phyloP scores from a whole-genome alignment of 352 stramenopile species.

The Phytopythium ostracodes region DNA sequence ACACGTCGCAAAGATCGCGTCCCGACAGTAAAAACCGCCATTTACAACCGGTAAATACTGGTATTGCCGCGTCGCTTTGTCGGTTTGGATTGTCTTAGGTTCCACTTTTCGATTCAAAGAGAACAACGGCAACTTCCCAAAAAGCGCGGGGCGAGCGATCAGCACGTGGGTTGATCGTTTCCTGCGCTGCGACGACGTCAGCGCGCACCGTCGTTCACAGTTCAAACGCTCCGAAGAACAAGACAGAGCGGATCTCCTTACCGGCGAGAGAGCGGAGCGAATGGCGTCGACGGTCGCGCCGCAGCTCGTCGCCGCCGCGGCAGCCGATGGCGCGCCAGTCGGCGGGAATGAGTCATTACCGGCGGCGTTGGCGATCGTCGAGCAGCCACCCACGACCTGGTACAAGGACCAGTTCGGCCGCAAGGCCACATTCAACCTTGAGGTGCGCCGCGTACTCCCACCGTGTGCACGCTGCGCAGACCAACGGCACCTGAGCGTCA shows the following conservation, averaged over 20 bases:
- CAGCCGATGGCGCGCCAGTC: background rate
- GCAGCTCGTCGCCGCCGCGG: background rate
- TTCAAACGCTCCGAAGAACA: background rate
- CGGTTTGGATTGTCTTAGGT: background rate
- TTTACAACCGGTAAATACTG: no score
- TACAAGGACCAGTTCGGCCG: slow-evolving; percentile 81
- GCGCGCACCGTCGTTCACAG: background rate
- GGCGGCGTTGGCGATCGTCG: slow-evolving; percentile 37
- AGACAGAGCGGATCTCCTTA: background rate
- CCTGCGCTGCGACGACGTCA: background rate
- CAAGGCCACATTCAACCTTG: slow-evolving; percentile 66
- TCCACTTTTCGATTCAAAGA: background rate
- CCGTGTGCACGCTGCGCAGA: slow-evolving; percentile 42
- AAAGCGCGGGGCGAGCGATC: background rate
- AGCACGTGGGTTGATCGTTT: background rate
- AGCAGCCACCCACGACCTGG: slow-evolving; percentile 61
- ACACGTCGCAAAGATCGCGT: no score
- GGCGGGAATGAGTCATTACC: background rate
- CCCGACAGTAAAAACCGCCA: no score
- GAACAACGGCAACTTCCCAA: background rate
- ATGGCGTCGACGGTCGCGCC: background rate
- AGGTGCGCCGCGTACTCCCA: slow-evolving; percentile 22
- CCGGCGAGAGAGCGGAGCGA: no score
- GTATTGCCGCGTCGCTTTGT: background rate
- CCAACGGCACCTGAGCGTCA: slow-evolving; percentile 50